Evolutionary conservation across 2,329 filamentous ascomycete species (phyloP), one percentile per base, ranked within the genome.

Genomic region (Fusarium longipes): DNA sequence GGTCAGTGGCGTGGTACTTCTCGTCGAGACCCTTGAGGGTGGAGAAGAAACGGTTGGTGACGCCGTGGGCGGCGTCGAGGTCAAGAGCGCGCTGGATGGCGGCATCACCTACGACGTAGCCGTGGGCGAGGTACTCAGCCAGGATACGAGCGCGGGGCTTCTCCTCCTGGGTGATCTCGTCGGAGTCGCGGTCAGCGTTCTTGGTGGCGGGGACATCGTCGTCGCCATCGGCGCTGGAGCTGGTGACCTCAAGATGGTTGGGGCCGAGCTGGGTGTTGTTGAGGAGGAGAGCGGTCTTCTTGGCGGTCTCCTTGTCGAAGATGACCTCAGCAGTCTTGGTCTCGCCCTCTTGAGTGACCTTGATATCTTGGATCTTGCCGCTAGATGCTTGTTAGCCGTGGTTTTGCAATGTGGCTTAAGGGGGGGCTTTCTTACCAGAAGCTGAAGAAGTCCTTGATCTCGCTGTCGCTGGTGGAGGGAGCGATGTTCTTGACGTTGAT

Each of bases 391-490:
- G 66, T 77, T 68, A 75, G 73, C 43, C 45, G 6, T 35, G 3
- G 29, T 22, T 8, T 8, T 22, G 18, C 8, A 10, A 22, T 6
- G 35, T 9, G 24, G 5, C 0, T 29, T 14, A 22, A 6, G 11
- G 6, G 17, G 30, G 2, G 11, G 6, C 29, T n/a, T 25, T 63
- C 87, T 78, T 86, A 95, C 93, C 88, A 91, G 82, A 98, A 98
- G 84, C 91, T 96, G 86, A 99, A 99, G 86, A 99, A 99, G 77
- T 97, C 94, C 76, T 89, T 89, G 74, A 99, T 89, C 81, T 98
- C 93, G 82, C 94, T 91, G 81, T 99, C 93, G 71, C 87, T 89
- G 57, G 95, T 97, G 78, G 90, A 82, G 66, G 84, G 78, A 72
- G 92, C 89, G 82, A 99, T 97, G 83, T 96, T 94, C 82, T 92